A percentile compares a stretch with the other conserved stretches of the same genome.
Conservation (phyloP, 1,139 yeast genomes). For the Wickerhamomyces sp. region DNA sequence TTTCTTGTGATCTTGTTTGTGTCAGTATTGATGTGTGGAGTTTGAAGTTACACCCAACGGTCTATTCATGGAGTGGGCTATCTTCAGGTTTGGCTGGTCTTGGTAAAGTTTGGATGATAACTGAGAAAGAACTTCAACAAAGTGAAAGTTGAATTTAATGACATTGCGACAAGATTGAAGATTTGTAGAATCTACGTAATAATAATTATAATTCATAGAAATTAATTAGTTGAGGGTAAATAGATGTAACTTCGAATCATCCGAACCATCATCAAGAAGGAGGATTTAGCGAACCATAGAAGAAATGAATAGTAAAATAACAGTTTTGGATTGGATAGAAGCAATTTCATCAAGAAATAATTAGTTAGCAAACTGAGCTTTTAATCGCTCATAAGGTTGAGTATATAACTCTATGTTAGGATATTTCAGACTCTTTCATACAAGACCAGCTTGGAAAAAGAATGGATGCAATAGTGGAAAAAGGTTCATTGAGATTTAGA, state of each 20-base stretch:
- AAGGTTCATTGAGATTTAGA: not conserved
- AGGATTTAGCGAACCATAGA: no score
- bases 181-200: no score
- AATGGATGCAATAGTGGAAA: not conserved
- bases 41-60: conserved; percentile 27
- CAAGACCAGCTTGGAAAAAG: not conserved
- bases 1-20: conserved; percentile 38
- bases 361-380: not conserved
- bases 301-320: no score
- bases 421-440: not conserved
- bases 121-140: conserved; percentile 22
- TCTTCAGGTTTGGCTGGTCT: conserved; percentile 38
- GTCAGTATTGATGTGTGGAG: conserved; percentile 40
- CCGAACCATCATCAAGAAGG: not conserved
- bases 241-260: not conserved
- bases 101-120: conserved; percentile 34
- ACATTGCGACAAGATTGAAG: no score
- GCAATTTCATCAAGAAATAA: not conserved
- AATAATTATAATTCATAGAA: no score
- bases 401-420: not conserved
- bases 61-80: conserved; percentile 30
- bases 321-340: no score
- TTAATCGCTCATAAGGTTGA: not conserved
- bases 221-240: not conserved
- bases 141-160: not conserved